A percentile compares a stretch with the other conserved stretches of the same genome.
Evolutionary conservation across 73 alveolate genomes (phyloP).

Genomic region (Paramecium pentaurelia): DNA sequence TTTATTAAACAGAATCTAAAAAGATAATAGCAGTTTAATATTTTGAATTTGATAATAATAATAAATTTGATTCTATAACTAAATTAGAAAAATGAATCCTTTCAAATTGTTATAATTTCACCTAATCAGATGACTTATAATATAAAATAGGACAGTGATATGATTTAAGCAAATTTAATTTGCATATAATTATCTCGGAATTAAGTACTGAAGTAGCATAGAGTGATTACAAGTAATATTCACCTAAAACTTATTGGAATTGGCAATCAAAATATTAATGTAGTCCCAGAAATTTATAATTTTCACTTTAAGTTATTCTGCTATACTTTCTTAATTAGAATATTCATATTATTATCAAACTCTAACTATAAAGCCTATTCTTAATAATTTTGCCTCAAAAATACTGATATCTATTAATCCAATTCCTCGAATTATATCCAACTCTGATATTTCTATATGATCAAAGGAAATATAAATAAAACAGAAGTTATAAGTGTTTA

Average conservation of each 20-base stretch:
- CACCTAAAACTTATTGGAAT: neutral
- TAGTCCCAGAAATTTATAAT: neutral
- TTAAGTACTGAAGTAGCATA: neutral
- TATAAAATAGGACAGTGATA: neutral
- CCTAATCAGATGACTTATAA: neutral
- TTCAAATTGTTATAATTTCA: neutral
- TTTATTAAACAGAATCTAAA: neutral
- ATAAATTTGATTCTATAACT: neutral
- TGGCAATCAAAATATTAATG: neutral
- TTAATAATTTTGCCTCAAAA: neutral
- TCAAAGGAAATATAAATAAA: neutral
- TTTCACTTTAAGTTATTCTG: neutral
- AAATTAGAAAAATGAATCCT: neutral
- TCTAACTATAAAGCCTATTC: neutral
- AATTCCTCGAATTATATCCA: neutral
- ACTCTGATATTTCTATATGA: neutral
- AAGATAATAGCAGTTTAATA: neutral
- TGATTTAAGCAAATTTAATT: neutral
- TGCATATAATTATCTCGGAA: neutral
- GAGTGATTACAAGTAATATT: neutral
- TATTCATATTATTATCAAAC: too few relatives aligned
- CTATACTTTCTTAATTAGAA: too few relatives aligned
- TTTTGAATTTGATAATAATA: neutral
- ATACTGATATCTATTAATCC: neutral
- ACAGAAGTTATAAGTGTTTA: neutral